Evolutionary conservation across 2,329 filamentous ascomycete genomes (phyloP), one percentile per base, ranked within the genome.

Genomic region (Clarireedia sp.): DNA sequence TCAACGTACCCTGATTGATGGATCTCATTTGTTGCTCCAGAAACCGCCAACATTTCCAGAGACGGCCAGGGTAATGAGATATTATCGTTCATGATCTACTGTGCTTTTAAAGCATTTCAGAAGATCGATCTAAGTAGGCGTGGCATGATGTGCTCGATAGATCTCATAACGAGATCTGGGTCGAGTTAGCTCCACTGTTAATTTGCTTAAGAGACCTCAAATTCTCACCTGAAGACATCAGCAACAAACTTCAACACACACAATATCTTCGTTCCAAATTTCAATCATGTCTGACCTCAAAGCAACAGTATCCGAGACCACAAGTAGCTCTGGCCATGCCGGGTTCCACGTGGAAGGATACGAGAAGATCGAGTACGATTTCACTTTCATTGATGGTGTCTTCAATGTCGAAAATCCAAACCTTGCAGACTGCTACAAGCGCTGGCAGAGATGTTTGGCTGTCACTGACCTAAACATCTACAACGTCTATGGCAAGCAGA

Each of bases 331-430:
- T 21, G 52, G 52, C 14, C 64, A 67, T 48, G 49, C 48, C 58
- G 85, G 85, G 38, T 88, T 88, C 71, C 81, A 85, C 61, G 84
- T 88, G 58, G 80, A 83, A 62, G 85, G 85, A 23, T 87, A 86
- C 63, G 85, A 89, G 74, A 88, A 86, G 75, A 87, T 88, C 66
- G 80, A 86, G 66, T 88, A 88, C 67, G 83, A 87, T 70, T 89
- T 89, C 69, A 81, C 82, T 54, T 87, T 89, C 70, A 77, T 88
- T 47, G 85, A 89, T 62, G 81, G 79, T 48, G 77, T 89, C 55
- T 88, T 89, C 69, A 73, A 86, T 66, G 64, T 74, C 43, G 64
- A 74, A 60, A 86, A 87, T 64, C 63, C 72, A 16, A 77, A 86
- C 62, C 75, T 89, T 9, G 82, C 84, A 16, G 71, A 82, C 26